Evolutionary conservation across 1,284 basidiomycete species (phyloP).

Genomic region (Trichosporon sp.): DNA sequence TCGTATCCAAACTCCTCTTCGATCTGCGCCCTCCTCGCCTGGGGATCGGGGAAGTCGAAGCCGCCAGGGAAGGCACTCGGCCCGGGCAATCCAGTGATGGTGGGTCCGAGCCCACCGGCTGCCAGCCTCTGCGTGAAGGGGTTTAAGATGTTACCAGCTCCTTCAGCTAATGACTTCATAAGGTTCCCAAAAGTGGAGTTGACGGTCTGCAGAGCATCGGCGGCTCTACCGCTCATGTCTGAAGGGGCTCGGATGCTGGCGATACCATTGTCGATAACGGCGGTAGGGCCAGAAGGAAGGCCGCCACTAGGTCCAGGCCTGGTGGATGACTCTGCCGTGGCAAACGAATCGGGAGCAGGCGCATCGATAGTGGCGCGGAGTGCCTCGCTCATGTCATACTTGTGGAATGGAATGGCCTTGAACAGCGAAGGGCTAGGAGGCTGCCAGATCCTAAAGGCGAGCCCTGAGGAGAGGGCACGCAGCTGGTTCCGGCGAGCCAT

Average conservation of each 20-base stretch:
- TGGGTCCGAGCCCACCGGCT: background rate
- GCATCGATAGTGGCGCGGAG: constrained; percentile 1
- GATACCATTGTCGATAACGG: no score
- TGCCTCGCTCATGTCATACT: constrained; percentile 5
- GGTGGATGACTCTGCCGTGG: background rate
- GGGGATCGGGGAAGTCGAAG: background rate
- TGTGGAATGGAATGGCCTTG: constrained; percentile 10
- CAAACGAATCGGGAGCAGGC: background rate
- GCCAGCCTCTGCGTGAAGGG: background rate
- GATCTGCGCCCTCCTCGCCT: background rate
- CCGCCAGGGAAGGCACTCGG: background rate
- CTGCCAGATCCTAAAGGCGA: background rate
- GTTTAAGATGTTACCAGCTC: background rate
- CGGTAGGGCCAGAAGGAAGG: no score
- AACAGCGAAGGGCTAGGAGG: constrained; percentile 10
- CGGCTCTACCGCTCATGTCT: constrained; percentile 5
- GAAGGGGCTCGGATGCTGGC: background rate
- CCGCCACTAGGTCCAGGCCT: no score
- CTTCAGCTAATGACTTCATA: background rate
- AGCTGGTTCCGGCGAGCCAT: constrained; percentile 11
- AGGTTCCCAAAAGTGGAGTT: background rate
- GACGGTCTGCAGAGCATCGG: background rate
- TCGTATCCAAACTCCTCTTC: constrained; percentile 14
- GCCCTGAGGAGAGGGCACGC: background rate
- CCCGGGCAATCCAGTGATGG: background rate